Evolutionary conservation across 306 rosid species (phyloP), one percentile per base, ranked within the genome.

Genomic region (Arachis stenosperma): DNA sequence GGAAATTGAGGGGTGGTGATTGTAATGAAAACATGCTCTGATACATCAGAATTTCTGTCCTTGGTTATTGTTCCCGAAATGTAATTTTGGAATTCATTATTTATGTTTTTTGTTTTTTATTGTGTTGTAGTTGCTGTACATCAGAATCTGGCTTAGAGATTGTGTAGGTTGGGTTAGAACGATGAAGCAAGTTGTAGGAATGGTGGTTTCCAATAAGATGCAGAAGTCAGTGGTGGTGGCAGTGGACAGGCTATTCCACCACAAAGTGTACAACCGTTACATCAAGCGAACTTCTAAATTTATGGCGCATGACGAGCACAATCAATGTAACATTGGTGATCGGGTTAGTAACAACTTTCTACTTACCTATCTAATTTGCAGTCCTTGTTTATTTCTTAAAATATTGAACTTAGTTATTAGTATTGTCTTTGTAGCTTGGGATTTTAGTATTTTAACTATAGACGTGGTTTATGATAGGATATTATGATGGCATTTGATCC

Each of bases 141-240:
- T 52, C 3, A 51, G 50, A 67, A 79, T 66, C 58, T 71, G 81
- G 61, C 37, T 29, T 65, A 73, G 71, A 81, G 65, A 9, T 65
- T 79, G 48, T 62, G 10, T 57, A 27, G 69, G 72, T 59, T 70
- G 44, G 42, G 58, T 40, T 33, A 62, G 41, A 77, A 14, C 79
- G 83, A 93, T 93, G 98, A 93, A 90, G 93, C 84, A 81, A 56
- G 93, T 93, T 51, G 86, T 93, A 55, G 98, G 97, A 27, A 89
- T 76, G 86, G 98, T 93, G 73, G 90, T 93, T 22, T 93, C 98
- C 6, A 93, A 93, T 86, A 93, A 93, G 83, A 93, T 93, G 98
- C 97, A 93, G 88, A 90, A 93, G 43, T 90, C 98, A 4, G 98
- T 90, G 81, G 96, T 90, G 67, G 98, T 93, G 41, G 97, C 93